Conservation (phyloP, 2,329 filamentous ascomycete species). For the Alternaria sp. region DNA sequence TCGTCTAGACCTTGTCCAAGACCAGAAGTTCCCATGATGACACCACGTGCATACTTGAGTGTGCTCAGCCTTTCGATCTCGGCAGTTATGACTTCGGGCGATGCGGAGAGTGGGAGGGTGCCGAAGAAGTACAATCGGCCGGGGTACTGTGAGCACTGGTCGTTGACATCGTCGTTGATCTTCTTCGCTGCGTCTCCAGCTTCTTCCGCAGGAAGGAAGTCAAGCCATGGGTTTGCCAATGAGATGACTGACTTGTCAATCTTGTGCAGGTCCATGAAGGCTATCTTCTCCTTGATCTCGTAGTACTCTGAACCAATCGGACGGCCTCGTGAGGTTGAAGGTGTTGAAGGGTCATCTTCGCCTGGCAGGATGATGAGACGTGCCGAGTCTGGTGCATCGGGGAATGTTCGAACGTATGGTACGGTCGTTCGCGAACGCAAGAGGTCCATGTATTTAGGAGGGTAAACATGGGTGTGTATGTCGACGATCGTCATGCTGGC, state of each 20-base stretch:
- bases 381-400: slow-evolving; percentile 59
- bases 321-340: slow-evolving; percentile 70
- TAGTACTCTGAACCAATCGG: slow-evolving; percentile 86
- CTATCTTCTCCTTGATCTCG: slow-evolving; percentile 78
- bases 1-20: slow-evolving; percentile 85
- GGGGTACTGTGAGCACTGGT: slow-evolving; percentile 71
- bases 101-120: slow-evolving; percentile 77
- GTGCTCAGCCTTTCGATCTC: slow-evolving; percentile 70
- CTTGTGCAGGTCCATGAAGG: slow-evolving; percentile 85
- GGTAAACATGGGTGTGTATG: slow-evolving; percentile 71
- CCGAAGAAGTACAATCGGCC: slow-evolving; percentile 84
- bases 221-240: slow-evolving; percentile 92
- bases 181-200: slow-evolving; percentile 69
- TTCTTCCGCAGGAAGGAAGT: slow-evolving; percentile 73
- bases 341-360: slow-evolving; percentile 62
- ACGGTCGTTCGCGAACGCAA: slow-evolving; percentile 67
- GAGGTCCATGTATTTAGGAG: slow-evolving; percentile 66
- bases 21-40: slow-evolving; percentile 87
- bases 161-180: slow-evolving; percentile 81
- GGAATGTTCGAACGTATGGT: slow-evolving; percentile 75
- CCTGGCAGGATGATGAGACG: slow-evolving; percentile 72
- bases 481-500: slow-evolving; percentile 60
- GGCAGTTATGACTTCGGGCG: slow-evolving; percentile 65
- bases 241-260: slow-evolving; percentile 88
- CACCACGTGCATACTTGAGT: slow-evolving; percentile 77